These are phyloP conservation scores for Lichtheimia hyalospora DNA, from an alignment of 371 early-diverging fungal species.

Conservation along the genomic window DNA sequence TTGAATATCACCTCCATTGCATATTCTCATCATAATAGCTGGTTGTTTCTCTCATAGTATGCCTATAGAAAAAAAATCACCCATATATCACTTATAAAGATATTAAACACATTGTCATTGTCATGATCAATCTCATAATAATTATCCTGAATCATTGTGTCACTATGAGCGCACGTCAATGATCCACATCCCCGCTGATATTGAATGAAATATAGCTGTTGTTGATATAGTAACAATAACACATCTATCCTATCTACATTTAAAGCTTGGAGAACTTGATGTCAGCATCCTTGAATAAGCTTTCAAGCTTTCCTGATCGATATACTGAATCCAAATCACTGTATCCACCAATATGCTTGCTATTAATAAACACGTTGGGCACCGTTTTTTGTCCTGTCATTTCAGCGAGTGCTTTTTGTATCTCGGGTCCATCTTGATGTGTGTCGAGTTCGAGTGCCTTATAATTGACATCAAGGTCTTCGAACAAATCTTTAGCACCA, in stretches of 20 bases:
- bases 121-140: no score
- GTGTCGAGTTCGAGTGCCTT: conserved; percentile 63
- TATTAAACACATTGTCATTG: no score
- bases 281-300: conserved; percentile 43
- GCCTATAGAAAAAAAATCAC: no score
- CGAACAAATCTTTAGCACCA: conserved; percentile 68
- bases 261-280: conserved; percentile 22
- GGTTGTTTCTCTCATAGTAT: no score
- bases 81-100: no score
- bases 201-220: no score
- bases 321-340: conserved; percentile 65
- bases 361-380: conserved; percentile 87
- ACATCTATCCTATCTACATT: neutral
- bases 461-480: conserved; percentile 48
- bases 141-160: no score
- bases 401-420: conserved; percentile 71
- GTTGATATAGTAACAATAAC: no score
- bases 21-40: no score
- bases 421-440: conserved; percentile 65
- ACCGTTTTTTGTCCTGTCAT: conserved; percentile 85
- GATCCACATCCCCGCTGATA: no score
- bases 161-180: no score
- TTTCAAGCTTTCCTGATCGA: conserved; percentile 54
- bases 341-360: conserved; percentile 85
- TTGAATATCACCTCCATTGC: no score